Percentiles rank a stretch among this genome's conserved stretches.
These are phyloP conservation scores for Candida coleopterorum DNA, from an alignment of 805 yeast genomes.

Conservation along the genomic window DNA sequence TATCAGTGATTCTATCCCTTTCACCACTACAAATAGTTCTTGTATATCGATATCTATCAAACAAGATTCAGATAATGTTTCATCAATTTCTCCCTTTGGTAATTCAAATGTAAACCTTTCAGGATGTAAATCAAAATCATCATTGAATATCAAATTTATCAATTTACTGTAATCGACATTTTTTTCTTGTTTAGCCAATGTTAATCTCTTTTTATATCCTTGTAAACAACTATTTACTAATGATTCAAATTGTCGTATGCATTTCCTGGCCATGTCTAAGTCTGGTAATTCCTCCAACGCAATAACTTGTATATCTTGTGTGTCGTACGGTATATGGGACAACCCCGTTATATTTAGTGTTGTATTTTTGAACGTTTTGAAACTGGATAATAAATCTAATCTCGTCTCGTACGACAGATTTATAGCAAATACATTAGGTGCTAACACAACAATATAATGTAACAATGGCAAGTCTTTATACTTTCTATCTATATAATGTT, in stretches of 20 bases:
- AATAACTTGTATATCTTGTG: slow-evolving; percentile 28
- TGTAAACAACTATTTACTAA: slow-evolving; percentile 25
- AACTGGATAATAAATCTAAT: slow-evolving; percentile 25
- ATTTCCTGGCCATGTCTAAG: slow-evolving; percentile 17
- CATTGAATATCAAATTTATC: slow-evolving; percentile 17
- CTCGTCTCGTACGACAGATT: slow-evolving; percentile 25
- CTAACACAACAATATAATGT: slow-evolving; percentile 30
- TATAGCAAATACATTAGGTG: slow-evolving; percentile 32
- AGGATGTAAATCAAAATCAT: slow-evolving; percentile 24
- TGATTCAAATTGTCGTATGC: slow-evolving; percentile 24
- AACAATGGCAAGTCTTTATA: slow-evolving; percentile 24
- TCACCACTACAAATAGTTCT: slow-evolving; percentile 22
- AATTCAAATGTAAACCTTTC: slow-evolving; percentile 13
- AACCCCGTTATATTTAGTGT: slow-evolving; percentile 22
- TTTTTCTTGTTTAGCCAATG: slow-evolving; percentile 22
- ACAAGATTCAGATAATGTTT: slow-evolving; percentile 20
- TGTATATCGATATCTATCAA: slow-evolving; percentile 38
- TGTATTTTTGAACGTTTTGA: slow-evolving; percentile 20
- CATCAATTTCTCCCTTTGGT: slow-evolving; percentile 13
- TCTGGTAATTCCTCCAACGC: slow-evolving; percentile 30
- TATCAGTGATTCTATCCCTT: slow-evolving; percentile 24
- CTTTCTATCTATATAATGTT: slow-evolving; percentile 12
- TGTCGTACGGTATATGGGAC: slow-evolving; percentile 40
- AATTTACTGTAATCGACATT: slow-evolving; percentile 13
- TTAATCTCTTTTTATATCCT: slow-evolving; percentile 35